Conservation (phyloP, 2,329 filamentous ascomycete species). For the Mollisia scopiformis region DNA sequence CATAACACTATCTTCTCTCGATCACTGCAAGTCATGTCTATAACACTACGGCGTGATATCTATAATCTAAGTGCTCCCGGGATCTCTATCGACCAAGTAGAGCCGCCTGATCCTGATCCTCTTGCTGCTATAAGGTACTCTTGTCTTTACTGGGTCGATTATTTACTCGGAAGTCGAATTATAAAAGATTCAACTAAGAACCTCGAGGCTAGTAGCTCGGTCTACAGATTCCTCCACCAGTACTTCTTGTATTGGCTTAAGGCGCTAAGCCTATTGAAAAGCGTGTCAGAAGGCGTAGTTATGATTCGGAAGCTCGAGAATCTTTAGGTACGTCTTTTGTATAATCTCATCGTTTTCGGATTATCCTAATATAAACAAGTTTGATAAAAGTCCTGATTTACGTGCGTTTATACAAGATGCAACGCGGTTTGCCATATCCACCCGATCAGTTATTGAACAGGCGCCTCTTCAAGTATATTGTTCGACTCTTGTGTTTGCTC, state of each 20-base stretch:
- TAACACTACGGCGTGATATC: conserved; percentile 7
- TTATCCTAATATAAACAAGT: conserved; percentile 11
- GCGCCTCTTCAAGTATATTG: conserved; percentile 39
- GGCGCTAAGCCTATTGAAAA: conserved; percentile 9
- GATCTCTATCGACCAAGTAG: conserved; percentile 7
- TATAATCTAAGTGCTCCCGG: conserved; percentile 8
- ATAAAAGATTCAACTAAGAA: neutral
- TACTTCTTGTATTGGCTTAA: conserved; percentile 13
- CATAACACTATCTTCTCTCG: conserved; percentile 9
- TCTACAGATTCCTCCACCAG: conserved; percentile 3
- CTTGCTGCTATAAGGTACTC: conserved; percentile 7
- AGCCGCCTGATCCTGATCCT: conserved; percentile 7
- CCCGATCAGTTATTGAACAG: conserved; percentile 30
- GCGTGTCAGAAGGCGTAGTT: conserved; percentile 6
- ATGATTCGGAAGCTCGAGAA: conserved; percentile 12
- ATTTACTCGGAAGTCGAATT: conserved; percentile 2
- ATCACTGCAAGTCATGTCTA: conserved; percentile 11
- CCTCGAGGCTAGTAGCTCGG: neutral
- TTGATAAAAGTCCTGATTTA: conserved; percentile 8
- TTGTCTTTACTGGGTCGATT: conserved; percentile 9
- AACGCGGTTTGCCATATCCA: conserved; percentile 17
- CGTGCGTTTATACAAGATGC: conserved; percentile 24
- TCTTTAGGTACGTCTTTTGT: conserved; percentile 10
- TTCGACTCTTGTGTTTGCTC: conserved; percentile 38
- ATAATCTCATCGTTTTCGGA: neutral